Conservation (phyloP, 2,329 filamentous ascomycete genomes). For the Truncatella angustata region DNA sequence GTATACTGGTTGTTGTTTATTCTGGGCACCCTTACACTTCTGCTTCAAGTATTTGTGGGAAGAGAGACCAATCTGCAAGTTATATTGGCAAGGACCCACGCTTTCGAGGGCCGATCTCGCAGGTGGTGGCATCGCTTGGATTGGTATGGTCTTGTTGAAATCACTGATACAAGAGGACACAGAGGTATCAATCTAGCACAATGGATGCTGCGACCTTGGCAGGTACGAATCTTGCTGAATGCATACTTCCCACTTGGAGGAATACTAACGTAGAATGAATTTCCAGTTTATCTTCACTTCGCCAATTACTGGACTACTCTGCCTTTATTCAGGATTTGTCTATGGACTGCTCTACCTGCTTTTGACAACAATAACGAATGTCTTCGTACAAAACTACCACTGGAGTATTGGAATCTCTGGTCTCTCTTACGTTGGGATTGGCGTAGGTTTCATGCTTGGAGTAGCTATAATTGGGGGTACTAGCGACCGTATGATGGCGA, state of each 20-base stretch:
- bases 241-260: neutral
- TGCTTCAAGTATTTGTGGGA: slow-evolving; percentile 6
- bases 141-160: slow-evolving; percentile 10
- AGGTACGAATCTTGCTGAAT: neutral
- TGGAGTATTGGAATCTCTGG: slow-evolving; percentile 12
- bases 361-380: slow-evolving; percentile 13
- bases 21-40: slow-evolving; percentile 8
- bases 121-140: slow-evolving; percentile 14
- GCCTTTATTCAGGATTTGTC: slow-evolving; percentile 13
- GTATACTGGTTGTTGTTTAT: slow-evolving; percentile 9
- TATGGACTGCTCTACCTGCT: slow-evolving; percentile 14
- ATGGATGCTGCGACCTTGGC: neutral
- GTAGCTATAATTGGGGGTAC: slow-evolving; percentile 9
- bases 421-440: slow-evolving; percentile 14
- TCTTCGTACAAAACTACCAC: slow-evolving; percentile 12
- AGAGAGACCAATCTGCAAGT: slow-evolving; percentile 14
- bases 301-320: slow-evolving; percentile 3
- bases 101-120: slow-evolving; percentile 9
- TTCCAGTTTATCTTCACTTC: neutral
- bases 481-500: slow-evolving; percentile 12
- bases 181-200: neutral
- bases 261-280: neutral
- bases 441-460: slow-evolving; percentile 12
- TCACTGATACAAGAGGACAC: neutral
- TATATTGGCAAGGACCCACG: slow-evolving; percentile 12